A percentile compares a stretch with the other conserved stretches of the same genome.
Evolutionary conservation across 345 rosid species (phyloP).

Genomic region (Arabis alpina): DNA sequence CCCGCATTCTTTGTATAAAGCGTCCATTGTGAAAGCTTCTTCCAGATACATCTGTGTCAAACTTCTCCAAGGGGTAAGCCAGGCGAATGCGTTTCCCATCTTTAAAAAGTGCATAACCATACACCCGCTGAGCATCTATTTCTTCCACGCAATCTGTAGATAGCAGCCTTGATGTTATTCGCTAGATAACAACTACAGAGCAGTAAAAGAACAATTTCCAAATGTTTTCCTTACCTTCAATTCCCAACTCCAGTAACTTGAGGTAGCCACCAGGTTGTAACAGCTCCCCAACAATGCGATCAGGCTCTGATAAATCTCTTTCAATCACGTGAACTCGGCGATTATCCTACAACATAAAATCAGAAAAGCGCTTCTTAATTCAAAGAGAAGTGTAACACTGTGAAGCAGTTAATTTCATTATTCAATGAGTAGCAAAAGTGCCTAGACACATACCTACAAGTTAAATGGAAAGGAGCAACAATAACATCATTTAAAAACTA

Average conservation of each 20-base stretch:
- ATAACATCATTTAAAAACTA: not conserved
- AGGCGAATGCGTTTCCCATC: slow-evolving; percentile 49
- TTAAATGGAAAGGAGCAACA: not conserved
- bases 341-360: slow-evolving; percentile 55
- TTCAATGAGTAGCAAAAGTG: not conserved
- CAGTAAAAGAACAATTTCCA: not conserved
- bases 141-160: slow-evolving; percentile 59
- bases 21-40: slow-evolving; percentile 61
- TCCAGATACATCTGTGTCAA: slow-evolving; percentile 54
- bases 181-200: slow-evolving; percentile 16
- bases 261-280: slow-evolving; percentile 83
- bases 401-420: not conserved
- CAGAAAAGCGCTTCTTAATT: not conserved
- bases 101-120: slow-evolving; percentile 60
- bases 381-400: not conserved
- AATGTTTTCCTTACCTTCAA: slow-evolving; percentile 51
- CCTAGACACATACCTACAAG: not conserved
- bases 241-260: slow-evolving; percentile 71
- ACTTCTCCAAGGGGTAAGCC: slow-evolving; percentile 58
- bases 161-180: slow-evolving; percentile 1
- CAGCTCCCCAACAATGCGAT: slow-evolving; percentile 76
- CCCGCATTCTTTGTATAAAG: slow-evolving; percentile 56
- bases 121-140: slow-evolving; percentile 58
- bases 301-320: slow-evolving; percentile 72
- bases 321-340: slow-evolving; percentile 72